Base-by-base conservation (phyloP, 2,329 filamentous ascomycete species). In the Penicillium sp. region DNA sequence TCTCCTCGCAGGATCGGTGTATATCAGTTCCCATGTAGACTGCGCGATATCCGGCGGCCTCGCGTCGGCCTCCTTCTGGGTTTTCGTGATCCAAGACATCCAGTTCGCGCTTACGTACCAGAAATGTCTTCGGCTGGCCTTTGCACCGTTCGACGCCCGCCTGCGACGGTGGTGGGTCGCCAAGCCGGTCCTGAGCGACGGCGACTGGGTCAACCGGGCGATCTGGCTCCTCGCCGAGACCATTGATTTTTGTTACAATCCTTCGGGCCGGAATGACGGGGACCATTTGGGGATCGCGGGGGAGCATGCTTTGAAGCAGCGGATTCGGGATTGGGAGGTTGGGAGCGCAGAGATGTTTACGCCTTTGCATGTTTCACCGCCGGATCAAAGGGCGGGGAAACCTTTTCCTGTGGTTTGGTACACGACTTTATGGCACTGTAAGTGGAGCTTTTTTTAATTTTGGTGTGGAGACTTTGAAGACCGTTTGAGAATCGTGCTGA, bases 51-150 rank as follows among this genome's bases (percentile, higher is more conserved):
- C 71, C 5, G 70, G 70, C 6, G 72, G 72, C 7, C 70, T 76
- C 19, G 70, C 73, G 1, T 73, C 73, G 22, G 71, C 73, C 26
- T 74, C 73, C 0, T 76, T 76, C 60, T 76, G 73, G 73, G 67
- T 73, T 11, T 76, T 74, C 51, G 72, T 76, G 3, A 72, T 74
- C 62, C 73, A 76, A 55, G 73, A 76, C 57, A 73, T 76, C 22
- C 73, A 75, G 45, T 73, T 73, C 59, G 72, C 72, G 5, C 62
- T 76, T 52, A 71, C 70, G 11, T 72, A 71, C 55, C 71, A 70
- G 22, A 73, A 71, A 59, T 70, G 73, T 42, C 66, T 76, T 11
- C 70, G 73, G 28, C 56, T 76, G 16, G 68, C 69, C 6, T 68
- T 74, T 49, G 70, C 68, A 10, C 70, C 73, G 2, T 75, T 76